Conservation (phyloP, 1,284 basidiomycete genomes). For the Tilletia indica region DNA sequence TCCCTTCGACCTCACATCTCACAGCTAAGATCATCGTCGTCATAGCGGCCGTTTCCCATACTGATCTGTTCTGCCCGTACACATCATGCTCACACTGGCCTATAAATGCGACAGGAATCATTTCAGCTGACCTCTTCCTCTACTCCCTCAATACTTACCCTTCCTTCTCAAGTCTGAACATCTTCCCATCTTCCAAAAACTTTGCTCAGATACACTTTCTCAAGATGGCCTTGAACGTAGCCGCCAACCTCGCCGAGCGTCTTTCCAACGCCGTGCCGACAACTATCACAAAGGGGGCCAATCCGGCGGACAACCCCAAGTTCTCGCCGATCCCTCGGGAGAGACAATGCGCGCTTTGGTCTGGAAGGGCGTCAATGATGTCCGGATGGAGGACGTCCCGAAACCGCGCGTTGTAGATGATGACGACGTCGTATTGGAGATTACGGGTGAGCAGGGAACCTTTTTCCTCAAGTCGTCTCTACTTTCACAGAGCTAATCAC, state of each 20-base stretch:
- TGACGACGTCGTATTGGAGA: background rate
- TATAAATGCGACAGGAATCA: no score
- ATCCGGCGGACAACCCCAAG: background rate
- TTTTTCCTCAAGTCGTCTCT: background rate
- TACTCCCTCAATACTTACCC: no score
- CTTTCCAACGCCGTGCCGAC: background rate
- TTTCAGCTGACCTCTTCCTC: no score
- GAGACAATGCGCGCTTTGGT: background rate
- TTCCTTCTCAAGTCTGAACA: no score
- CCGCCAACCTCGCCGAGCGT: background rate
- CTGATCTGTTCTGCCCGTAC: no score
- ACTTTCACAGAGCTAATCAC: background rate
- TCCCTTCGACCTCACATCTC: no score
- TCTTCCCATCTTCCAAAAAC: no score
- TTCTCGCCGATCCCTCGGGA: background rate
- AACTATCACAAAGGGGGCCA: background rate
- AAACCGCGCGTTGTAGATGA: conserved; percentile 4
- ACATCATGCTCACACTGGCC: no score
- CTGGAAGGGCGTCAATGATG: background rate
- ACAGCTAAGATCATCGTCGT: no score
- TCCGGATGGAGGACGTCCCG: background rate
- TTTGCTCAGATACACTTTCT: no score
- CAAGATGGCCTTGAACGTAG: background rate
- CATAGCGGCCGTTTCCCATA: no score
- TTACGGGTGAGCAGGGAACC: background rate